Evolutionary conservation across 129 eudicot species (phyloP), one percentile per base, ranked within the genome.

Genomic region (Glebionis coronaria): DNA sequence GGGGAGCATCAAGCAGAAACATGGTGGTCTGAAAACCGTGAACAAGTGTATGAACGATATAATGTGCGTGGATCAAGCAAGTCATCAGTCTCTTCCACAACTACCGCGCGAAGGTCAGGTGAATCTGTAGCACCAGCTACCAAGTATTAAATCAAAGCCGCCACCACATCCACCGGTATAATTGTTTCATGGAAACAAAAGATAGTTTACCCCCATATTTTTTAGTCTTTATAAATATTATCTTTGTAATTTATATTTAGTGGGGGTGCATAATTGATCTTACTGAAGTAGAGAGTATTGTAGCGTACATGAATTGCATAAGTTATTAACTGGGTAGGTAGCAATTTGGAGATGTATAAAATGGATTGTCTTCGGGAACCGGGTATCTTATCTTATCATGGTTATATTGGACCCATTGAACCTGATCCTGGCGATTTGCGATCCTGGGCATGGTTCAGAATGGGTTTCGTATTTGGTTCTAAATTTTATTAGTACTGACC

Each of bases 11-110:
- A 93, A 75, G 98, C 98, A 19, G 98, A 88, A 74, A 84, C 86
- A 21, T 93, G 98, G 98, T 93, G 98, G 98, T 88, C 98, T 3
- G 98, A 93, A 79, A 93, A 93, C 20, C 96, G 95, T 35, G 98
- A 93, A 61, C 90, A 77, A 63, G 98, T 93, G 49, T 93, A 93
- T 11, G 95, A 93, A 80, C 88, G 78, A 66, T 93, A 92, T 75
- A 85, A 88, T 52, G 95, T 93, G 42, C 84, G 95, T 7, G 95
- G 96, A 28, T 88, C 87, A 11, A 73, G 28, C 53, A 88, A 87
- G 87, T 72, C 89, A 44, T 83, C 90, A 20, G 96, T 86, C 18
- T 75, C 87, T 44, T 89, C 83, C 12, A 42, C 63, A 40, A 54
- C 63, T 21, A 35, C 70, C 12, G 84, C 84, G 23, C 76, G 88